Evolutionary conservation across 768 basidiomycete species (phyloP).

Genomic region (Rhizopogon salebrosus): DNA sequence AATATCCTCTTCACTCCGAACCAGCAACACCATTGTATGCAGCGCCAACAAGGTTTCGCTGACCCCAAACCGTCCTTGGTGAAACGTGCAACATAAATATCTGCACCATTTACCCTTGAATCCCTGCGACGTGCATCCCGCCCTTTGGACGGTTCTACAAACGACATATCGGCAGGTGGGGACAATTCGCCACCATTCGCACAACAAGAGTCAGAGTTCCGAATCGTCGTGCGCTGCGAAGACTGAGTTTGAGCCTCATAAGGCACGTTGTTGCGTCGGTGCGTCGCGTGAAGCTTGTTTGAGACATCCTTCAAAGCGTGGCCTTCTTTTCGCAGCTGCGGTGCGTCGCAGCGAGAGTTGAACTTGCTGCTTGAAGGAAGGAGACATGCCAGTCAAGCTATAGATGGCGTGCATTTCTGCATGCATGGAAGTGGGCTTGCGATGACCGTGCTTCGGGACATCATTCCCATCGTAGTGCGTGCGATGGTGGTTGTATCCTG

Average conservation of each 20-base stretch:
- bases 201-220: not conserved
- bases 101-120: constrained; percentile 44
- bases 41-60: constrained; percentile 51
- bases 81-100: constrained; percentile 49
- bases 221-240: not conserved
- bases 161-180: not conserved
- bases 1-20: constrained; percentile 53
- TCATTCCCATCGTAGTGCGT: constrained; percentile 48
- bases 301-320: constrained; percentile 8
- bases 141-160: constrained; percentile 12
- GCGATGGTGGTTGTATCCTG: constrained; percentile 50
- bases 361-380: constrained; percentile 51
- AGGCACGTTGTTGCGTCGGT: constrained; percentile 12
- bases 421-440: constrained; percentile 35
- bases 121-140: constrained; percentile 34
- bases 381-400: constrained; percentile 44
- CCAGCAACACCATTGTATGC: constrained; percentile 53
- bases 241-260: not conserved
- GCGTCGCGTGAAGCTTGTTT: not conserved
- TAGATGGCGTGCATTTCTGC: constrained; percentile 60
- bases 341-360: constrained; percentile 31
- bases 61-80: constrained; percentile 46
- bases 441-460: constrained; percentile 30
- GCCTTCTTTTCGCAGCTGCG: constrained; percentile 11
- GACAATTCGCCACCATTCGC: not conserved